phyloP scores from a whole-genome alignment of 176 grass and related monocot species.

The Secale cereale region DNA sequence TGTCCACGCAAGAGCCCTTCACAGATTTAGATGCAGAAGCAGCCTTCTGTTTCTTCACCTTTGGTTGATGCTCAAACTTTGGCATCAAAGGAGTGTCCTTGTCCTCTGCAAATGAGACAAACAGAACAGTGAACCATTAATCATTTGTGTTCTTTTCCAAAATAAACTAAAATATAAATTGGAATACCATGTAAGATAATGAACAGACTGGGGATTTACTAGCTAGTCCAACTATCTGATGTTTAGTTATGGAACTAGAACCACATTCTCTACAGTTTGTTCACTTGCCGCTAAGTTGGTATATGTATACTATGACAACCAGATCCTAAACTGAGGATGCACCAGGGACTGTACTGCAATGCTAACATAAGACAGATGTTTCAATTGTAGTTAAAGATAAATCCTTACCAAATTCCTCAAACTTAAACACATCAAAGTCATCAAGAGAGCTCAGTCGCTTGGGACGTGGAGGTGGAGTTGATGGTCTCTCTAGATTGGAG shows the following conservation, averaged over 20 bases:
- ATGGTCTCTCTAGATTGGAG: constrained; percentile 19
- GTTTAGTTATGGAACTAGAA: neutral
- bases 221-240: too few relatives aligned
- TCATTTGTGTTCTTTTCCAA: neutral
- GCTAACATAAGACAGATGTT: neutral
- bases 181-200: neutral
- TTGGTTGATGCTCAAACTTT: neutral
- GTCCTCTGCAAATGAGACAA: constrained; percentile 45
- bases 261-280: neutral
- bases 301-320: neutral
- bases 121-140: neutral
- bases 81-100: constrained; percentile 43
- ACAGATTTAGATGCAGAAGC: constrained; percentile 36
- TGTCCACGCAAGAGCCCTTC: constrained; percentile 34
- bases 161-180: neutral
- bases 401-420: constrained; percentile 37
- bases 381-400: constrained; percentile 1
- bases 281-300: neutral
- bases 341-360: neutral
- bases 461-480: constrained; percentile 24
- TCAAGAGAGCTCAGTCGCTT: neutral
- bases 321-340: neutral
- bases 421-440: constrained; percentile 12
- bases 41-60: constrained; percentile 32
- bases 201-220: neutral